These are phyloP conservation scores for Kuraishia cidri DNA, from an alignment of 805 yeast species.

Conservation along the genomic window DNA sequence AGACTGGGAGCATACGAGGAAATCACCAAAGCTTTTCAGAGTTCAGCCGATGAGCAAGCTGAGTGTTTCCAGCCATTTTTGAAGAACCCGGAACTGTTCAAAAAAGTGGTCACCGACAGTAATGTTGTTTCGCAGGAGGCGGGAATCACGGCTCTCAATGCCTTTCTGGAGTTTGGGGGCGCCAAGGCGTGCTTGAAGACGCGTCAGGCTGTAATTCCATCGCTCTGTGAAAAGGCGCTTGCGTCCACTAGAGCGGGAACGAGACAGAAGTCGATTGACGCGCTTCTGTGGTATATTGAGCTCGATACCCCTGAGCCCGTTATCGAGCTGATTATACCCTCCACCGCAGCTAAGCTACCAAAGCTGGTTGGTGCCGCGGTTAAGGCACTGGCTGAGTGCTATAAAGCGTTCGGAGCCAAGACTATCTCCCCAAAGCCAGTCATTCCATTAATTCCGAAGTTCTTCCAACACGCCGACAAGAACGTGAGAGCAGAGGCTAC, in stretches of 20 bases:
- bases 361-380: conserved; percentile 68
- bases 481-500: conserved; percentile 78
- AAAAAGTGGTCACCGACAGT: conserved; percentile 57
- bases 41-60: conserved; percentile 47
- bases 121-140: conserved; percentile 91
- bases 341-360: conserved; percentile 57
- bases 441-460: conserved; percentile 48
- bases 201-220: conserved; percentile 30
- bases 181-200: conserved; percentile 27
- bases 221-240: conserved; percentile 76
- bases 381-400: conserved; percentile 45
- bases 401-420: conserved; percentile 54
- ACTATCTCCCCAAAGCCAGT: conserved; percentile 50
- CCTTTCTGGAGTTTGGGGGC: conserved; percentile 51
- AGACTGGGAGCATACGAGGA: conserved; percentile 76
- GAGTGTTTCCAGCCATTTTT: conserved; percentile 42
- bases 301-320: conserved; percentile 56
- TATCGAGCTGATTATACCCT: conserved; percentile 59
- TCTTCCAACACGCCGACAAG: conserved; percentile 80
- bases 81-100: conserved; percentile 44
- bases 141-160: conserved; percentile 50
- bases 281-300: conserved; percentile 55
- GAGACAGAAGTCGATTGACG: conserved; percentile 54
- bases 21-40: conserved; percentile 37
- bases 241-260: conserved; percentile 71